Conservation (phyloP, 129 eudicot genomes). For the Pittosporum tobira region DNA sequence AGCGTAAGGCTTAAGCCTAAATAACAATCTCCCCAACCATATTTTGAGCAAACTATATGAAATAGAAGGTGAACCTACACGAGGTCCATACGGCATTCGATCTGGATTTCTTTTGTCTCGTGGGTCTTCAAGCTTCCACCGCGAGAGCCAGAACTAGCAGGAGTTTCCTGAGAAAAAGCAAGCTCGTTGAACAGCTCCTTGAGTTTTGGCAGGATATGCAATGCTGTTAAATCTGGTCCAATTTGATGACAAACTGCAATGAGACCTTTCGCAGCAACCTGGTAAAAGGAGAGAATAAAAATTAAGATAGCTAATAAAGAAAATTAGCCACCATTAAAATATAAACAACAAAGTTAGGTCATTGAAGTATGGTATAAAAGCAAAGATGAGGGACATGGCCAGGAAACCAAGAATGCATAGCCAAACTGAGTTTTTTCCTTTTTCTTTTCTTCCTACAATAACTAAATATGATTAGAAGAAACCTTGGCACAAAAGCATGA, state of each 20-base stretch:
- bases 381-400: background rate
- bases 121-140: conserved; percentile 33
- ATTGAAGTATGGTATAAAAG: conserved; percentile 1
- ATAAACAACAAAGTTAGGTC: background rate
- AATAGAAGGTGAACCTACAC: conserved; percentile 49
- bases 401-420: background rate
- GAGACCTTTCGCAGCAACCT: conserved; percentile 84
- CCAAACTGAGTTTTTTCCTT: too few species aligned
- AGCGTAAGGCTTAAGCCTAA: background rate
- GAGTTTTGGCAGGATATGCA: conserved; percentile 79
- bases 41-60: background rate
- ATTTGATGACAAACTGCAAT: conserved; percentile 77
- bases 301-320: background rate
- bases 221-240: conserved; percentile 84
- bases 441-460: too few species aligned
- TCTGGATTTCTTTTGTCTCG: conserved; percentile 30
- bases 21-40: background rate
- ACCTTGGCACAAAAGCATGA: too few species aligned
- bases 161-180: conserved; percentile 76
- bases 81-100: conserved; percentile 66
- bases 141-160: conserved; percentile 21
- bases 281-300: conserved; percentile 12
- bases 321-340: background rate
- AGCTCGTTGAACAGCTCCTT: conserved; percentile 76
- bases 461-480: too few species aligned